Percentiles rank a stretch among this genome's conserved stretches.
Conservation (phyloP, 768 basidiomycete genomes). For the Calocera cornea region DNA sequence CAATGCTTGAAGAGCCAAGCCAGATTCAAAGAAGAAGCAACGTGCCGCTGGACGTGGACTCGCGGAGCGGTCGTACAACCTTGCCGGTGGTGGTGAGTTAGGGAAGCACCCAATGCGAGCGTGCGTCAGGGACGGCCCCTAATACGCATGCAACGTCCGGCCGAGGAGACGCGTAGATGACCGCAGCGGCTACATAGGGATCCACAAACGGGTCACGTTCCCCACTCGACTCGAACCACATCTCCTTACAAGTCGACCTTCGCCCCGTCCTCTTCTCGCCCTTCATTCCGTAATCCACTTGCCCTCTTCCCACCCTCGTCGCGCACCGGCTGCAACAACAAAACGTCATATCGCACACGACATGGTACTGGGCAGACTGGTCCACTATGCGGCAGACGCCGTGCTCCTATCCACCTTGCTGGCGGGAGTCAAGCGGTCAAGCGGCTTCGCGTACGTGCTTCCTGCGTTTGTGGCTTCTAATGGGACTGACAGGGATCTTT, state of each 20-base stretch:
- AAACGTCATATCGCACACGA: too few relatives aligned
- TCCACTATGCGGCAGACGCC: slow-evolving; percentile 75
- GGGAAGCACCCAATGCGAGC: too few relatives aligned
- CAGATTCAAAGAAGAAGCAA: background rate
- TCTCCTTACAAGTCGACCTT: background rate
- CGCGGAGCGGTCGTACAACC: too few relatives aligned
- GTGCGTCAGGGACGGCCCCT: too few relatives aligned
- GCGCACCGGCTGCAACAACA: too few relatives aligned
- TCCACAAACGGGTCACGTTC: background rate
- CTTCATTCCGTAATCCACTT: too few relatives aligned
- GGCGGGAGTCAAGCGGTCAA: slow-evolving; percentile 81
- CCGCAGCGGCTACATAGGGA: background rate
- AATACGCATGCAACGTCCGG: background rate
- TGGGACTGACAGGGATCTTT: background rate
- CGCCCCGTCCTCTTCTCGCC: background rate
- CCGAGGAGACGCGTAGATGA: background rate
- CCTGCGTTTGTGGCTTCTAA: background rate
- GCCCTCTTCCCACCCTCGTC: too few relatives aligned
- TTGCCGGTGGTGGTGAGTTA: too few relatives aligned
- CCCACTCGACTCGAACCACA: background rate
- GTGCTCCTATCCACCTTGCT: slow-evolving; percentile 76
- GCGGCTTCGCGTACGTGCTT: slow-evolving; percentile 69
- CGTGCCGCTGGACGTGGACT: too few relatives aligned
- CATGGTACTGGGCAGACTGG: slow-evolving; percentile 52
- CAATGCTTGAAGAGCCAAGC: background rate